Conservation (phyloP, 2,329 filamentous ascomycete genomes). For the Fusarium udum region DNA sequence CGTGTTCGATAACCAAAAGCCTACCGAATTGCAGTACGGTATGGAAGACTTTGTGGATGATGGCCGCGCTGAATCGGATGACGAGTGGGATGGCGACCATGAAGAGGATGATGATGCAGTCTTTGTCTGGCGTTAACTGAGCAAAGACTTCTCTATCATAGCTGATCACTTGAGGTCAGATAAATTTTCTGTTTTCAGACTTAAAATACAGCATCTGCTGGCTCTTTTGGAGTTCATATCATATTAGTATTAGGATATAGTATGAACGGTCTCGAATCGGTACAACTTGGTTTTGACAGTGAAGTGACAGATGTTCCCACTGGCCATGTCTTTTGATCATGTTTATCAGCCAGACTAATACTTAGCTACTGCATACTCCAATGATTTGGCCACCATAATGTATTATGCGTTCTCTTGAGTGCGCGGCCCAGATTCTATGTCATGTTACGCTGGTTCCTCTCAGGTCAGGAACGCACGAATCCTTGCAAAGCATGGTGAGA, state of each 20-base stretch:
- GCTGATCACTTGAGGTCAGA: background rate
- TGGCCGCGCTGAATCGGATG: conserved; percentile 64
- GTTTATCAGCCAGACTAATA: background rate
- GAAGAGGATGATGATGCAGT: conserved; percentile 57
- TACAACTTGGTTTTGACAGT: background rate
- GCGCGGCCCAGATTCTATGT: background rate
- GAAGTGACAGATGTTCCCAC: background rate
- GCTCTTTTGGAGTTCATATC: background rate
- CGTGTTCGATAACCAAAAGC: conserved; percentile 79
- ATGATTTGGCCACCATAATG: background rate
- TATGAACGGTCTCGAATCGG: background rate
- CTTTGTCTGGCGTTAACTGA: conserved; percentile 42
- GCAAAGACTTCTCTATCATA: background rate
- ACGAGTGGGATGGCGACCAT: conserved; percentile 66
- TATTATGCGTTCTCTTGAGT: background rate
- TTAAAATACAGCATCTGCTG: background rate
- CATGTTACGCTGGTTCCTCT: background rate
- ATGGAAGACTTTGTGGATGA: conserved; percentile 77
- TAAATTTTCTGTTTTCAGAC: background rate
- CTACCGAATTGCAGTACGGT: conserved; percentile 71
- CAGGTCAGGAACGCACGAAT: background rate
- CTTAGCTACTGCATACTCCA: background rate
- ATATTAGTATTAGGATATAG: background rate
- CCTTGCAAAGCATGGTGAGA: background rate
- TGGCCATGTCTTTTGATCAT: background rate